Evolutionary conservation across 2,329 filamentous ascomycete species (phyloP).

Genomic region (Nemania abortiva): DNA sequence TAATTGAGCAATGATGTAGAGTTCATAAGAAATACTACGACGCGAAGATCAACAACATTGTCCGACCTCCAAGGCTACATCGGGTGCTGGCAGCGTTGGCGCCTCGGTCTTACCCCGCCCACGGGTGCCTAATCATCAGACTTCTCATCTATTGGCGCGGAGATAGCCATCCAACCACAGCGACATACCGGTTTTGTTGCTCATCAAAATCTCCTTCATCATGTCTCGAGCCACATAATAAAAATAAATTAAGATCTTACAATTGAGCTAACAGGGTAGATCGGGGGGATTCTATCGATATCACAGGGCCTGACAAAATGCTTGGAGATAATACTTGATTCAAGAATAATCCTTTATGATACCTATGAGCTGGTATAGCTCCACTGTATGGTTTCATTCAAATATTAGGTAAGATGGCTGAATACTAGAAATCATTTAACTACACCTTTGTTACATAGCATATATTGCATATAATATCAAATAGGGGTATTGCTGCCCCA

Average conservation of each 20-base stretch:
- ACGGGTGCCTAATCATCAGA: neutral
- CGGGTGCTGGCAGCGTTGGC: neutral
- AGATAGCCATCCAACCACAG: conserved; percentile 6
- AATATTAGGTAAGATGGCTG: neutral
- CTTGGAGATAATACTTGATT: no score
- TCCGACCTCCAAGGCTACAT: neutral
- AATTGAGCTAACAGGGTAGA: neutral
- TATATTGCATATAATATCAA: no score
- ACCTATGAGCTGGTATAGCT: neutral
- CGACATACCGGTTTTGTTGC: neutral
- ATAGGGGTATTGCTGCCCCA: no score
- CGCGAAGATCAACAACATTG: neutral
- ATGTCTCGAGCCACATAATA: neutral
- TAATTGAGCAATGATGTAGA: neutral
- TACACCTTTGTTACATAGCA: neutral
- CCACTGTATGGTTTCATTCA: neutral
- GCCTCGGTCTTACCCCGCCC: conserved; percentile 10
- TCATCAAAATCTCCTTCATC: neutral
- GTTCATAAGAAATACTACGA: neutral
- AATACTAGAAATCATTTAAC: neutral
- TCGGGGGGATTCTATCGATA: no score
- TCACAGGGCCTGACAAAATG: no score
- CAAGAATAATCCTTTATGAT: no score
- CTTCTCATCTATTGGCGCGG: conserved; percentile 25
- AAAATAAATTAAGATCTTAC: neutral